Conservation (phyloP, 1,284 basidiomycete species). For the Moesziomyces sp. region DNA sequence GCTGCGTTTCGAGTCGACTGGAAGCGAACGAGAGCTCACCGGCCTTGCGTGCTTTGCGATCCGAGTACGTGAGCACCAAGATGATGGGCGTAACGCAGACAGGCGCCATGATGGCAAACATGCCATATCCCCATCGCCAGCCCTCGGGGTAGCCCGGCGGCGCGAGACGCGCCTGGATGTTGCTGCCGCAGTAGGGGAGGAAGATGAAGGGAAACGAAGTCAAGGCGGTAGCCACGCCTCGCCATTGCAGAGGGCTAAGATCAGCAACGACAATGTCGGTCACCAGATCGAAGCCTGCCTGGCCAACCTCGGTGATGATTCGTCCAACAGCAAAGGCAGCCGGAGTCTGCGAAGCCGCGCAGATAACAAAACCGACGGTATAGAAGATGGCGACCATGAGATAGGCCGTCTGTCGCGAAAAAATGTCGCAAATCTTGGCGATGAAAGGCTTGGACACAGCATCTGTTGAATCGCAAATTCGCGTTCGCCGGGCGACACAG, state of each 20-base stretch:
- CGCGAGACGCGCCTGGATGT: conserved; percentile 13
- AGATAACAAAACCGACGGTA: conserved; percentile 51
- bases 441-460: conserved; percentile 59
- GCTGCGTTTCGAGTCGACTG: conserved; percentile 17
- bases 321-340: conserved; percentile 23
- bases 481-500: no score
- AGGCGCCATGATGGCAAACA: conserved; percentile 49
- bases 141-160: conserved; percentile 7
- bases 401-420: conserved; percentile 54
- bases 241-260: conserved; percentile 41
- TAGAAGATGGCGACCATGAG: conserved; percentile 50
- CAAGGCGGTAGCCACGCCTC: conserved; percentile 32
- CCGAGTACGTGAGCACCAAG: conserved; percentile 68
- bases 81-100: conserved; percentile 48
- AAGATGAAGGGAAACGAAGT: conserved; percentile 29
- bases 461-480: conserved; percentile 1
- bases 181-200: conserved; percentile 11
- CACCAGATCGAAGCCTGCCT: conserved; percentile 45
- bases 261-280: conserved; percentile 60
- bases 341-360: conserved; percentile 36
- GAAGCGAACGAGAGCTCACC: conserved; percentile 52
- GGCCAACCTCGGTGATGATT: conserved; percentile 37
- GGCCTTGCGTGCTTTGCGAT: conserved; percentile 64
- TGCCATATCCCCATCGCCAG: conserved; percentile 49
- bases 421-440: conserved; percentile 58